phyloP scores from a whole-genome alignment of 2,329 filamentous ascomycete genomes.

The Ophiostoma piceae region DNA sequence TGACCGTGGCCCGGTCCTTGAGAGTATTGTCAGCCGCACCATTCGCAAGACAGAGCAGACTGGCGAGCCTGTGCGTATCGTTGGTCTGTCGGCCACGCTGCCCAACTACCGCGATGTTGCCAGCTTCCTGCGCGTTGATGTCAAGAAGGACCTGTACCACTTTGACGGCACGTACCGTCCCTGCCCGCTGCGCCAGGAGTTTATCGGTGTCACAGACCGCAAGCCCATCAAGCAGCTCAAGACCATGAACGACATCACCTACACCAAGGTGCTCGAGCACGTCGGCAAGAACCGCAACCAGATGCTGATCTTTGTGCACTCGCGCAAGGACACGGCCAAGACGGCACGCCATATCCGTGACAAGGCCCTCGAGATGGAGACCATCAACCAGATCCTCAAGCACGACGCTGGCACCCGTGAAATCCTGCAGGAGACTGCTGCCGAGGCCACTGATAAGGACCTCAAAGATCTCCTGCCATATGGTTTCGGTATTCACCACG shows the following conservation, averaged over 20 bases:
- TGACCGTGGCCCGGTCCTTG: conserved; percentile 90
- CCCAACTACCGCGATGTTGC: conserved; percentile 97
- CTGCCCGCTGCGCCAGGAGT: conserved; percentile 92
- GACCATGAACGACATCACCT: conserved; percentile 98
- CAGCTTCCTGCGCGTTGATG: conserved; percentile 87
- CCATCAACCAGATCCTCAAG: conserved; percentile 89
- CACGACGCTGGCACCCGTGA: conserved; percentile 89
- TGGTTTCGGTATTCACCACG: conserved; percentile 96
- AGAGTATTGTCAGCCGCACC: conserved; percentile 93
- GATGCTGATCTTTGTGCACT: conserved; percentile 99
- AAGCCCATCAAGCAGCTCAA: conserved; percentile 98
- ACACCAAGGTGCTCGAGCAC: conserved; percentile 94
- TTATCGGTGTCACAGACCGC: conserved; percentile 94
- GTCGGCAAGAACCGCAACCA: conserved; percentile 90
- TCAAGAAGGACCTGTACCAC: conserved; percentile 81
- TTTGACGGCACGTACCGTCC: conserved; percentile 93
- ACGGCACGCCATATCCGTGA: conserved; percentile 94
- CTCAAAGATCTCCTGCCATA: conserved; percentile 93
- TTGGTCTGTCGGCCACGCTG: conserved; percentile 89
- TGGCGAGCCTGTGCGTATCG: conserved; percentile 82
- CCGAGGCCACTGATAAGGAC: conserved; percentile 75
- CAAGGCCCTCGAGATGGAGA: conserved; percentile 94
- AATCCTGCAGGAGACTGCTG: conserved; percentile 78
- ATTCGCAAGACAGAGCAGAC: conserved; percentile 92
- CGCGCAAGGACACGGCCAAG: conserved; percentile 95